Evolutionary conservation across 805 yeast genomes (phyloP), one percentile per base, ranked within the genome.

Genomic region (Sugiyamaella valdiviana): DNA sequence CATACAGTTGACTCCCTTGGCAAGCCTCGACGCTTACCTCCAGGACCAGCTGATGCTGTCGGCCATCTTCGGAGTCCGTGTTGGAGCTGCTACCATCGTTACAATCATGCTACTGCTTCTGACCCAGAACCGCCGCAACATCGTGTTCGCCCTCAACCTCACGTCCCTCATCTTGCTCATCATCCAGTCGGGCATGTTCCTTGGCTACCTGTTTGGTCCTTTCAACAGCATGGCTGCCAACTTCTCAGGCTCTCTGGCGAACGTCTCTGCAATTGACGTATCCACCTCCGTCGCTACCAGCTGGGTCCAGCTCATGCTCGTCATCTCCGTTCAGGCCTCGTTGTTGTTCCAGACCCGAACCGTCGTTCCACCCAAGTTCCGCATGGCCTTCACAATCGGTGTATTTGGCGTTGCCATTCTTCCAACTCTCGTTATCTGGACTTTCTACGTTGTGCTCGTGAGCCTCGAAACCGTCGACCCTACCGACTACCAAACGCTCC

Each of bases 81-180:
- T 82, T 36, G 87, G 87, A 12, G 72, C 81, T 37, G 73, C 79
- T 1, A 15, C 44, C 2, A 20, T 45, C 17, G 64, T 68, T 5
- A 51, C 76, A 1, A 72, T 80, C 4, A 60, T 77, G 45, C 62
- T 71, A 4, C 55, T 73, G 4, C 65, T 81, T 39, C 71, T 75
- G 57, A 62, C 81, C 50, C 75, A 73, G 47, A 77, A 75, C 50
- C 78, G 73, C 56, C 73, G 65, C 19, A 78, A 90, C 0, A 85
- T 89, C 6, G 77, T 88, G 23, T 91, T 87, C 63, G 63, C 81
- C n/a, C 65, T 88, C 40, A 89, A 90, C 64, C 81, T 80, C 61
- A 44, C 72, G 2, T 77, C 85, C 29, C 68, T 91, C 45, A 44
- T 77, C 2, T 61, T 80, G 3, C 65, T 82, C 46, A 63, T 82